Base-by-base conservation (phyloP, 306 rosid species). In the Purshia tridentata region DNA sequence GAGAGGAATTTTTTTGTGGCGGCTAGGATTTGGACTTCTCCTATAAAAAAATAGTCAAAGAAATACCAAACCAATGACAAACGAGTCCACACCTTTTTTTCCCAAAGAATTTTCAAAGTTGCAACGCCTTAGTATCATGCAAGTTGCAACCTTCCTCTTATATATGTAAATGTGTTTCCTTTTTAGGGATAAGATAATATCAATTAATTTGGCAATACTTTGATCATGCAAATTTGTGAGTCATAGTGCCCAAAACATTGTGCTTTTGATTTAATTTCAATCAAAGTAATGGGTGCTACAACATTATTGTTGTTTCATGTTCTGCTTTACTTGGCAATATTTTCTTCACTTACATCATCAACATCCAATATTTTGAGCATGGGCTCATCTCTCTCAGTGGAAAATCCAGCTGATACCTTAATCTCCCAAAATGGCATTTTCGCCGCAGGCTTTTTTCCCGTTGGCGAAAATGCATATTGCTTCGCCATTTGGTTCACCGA, bases 391-490 rank as follows among this genome's bases (percentile, higher is more conserved):
- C 63, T 84, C 9, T 72, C 81, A 1, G 79, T 82, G 11, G 83
- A 86, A 23, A 72, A 64, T 19, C 69, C 76, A 59, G 48, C 78
- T 13, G 53, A 77, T 12, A 65, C 74, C 40, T 20, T 84, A 22
- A 53, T 77, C 9, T 86, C 91, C n/a, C 67, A 78, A 8, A 70
- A 82, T 44, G 86, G 83, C 4, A 55, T 74, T 0, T 88, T 86
- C 60, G 62, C 85, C 4, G 86, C 93, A 0, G 90, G 93, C 3
- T 88, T 86, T 76, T 72, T 73, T 4, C 51, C 85, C 5, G 83
- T 84, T 0, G 93, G 89, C 0, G 62, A 61, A 45, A 88, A 88
- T 37, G 93, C 90, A 0, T 86, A 70, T 22, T 76, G 78, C 77
- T 88, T 86, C 10, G 88, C 84, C 23, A 41, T 88, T 48, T 80